phyloP scores from a whole-genome alignment of 1,284 basidiomycete genomes.

The Microbotryum silenes-acaulis region DNA sequence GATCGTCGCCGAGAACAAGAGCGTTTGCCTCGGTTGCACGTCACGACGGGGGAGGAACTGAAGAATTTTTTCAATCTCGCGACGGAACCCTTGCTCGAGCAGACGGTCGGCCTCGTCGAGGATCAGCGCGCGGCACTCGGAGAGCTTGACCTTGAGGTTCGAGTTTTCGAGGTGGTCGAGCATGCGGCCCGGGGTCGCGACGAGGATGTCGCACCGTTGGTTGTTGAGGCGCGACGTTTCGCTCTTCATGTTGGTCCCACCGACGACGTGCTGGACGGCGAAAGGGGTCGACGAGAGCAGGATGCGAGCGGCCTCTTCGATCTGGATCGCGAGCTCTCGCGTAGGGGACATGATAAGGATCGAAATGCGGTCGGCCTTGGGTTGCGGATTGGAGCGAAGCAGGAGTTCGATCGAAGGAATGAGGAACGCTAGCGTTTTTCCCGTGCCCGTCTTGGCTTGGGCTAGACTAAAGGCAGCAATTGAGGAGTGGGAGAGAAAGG shows the following conservation, averaged over 20 bases:
- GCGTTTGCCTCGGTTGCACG: slow-evolving; percentile 64
- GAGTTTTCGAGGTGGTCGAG: slow-evolving; percentile 94
- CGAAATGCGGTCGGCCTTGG: slow-evolving; percentile 28
- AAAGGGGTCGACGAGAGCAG: slow-evolving; percentile 42
- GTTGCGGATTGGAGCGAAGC: slow-evolving; percentile 35
- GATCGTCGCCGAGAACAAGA: slow-evolving; percentile 99
- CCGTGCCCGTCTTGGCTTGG: slow-evolving; percentile 86
- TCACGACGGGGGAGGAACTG: slow-evolving; percentile 74
- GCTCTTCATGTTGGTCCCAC: slow-evolving; percentile 84
- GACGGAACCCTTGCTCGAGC: slow-evolving; percentile 97
- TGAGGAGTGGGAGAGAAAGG: not conserved
- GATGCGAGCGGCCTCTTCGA: slow-evolving; percentile 87
- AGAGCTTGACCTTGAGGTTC: slow-evolving; percentile 85
- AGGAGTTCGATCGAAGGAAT: slow-evolving; percentile 90
- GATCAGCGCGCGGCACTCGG: slow-evolving; percentile 78
- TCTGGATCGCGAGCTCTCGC: slow-evolving; percentile 92
- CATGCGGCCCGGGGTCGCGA: slow-evolving; percentile 88
- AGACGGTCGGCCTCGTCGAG: slow-evolving; percentile 99
- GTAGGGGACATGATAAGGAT: slow-evolving; percentile 85
- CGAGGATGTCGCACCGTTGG: slow-evolving; percentile 67
- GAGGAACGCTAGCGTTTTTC: slow-evolving; percentile 95
- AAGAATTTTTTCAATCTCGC: slow-evolving; percentile 98
- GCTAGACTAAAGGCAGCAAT: slow-evolving; percentile 54
- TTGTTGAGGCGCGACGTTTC: slow-evolving; percentile 93
- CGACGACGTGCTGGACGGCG: slow-evolving; percentile 52